A percentile compares a stretch with the other conserved stretches of the same genome.
Conservation (phyloP, 2,329 filamentous ascomycete species). For the Plectosphaerella plurivora region DNA sequence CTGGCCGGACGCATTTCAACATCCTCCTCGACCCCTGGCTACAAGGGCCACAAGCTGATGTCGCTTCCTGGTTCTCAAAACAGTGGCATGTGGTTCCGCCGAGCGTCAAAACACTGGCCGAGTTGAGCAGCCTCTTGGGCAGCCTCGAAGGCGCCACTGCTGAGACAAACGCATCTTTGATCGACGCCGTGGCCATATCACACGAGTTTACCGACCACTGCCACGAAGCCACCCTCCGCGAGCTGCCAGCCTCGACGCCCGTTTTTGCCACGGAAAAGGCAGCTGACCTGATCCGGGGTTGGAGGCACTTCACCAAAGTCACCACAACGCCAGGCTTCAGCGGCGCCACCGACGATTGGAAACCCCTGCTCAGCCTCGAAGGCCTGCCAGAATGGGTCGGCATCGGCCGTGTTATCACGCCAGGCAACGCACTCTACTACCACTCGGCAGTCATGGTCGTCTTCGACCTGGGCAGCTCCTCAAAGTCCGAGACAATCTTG, state of each 20-base stretch:
- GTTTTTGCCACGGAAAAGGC: slow-evolving; percentile 58
- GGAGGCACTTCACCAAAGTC: slow-evolving; percentile 56
- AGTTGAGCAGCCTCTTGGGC: slow-evolving; percentile 47
- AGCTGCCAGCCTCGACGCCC: slow-evolving; percentile 48
- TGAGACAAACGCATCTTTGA: slow-evolving; percentile 21
- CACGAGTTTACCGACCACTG: slow-evolving; percentile 70
- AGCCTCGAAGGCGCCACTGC: slow-evolving; percentile 36
- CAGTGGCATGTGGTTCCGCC: slow-evolving; percentile 57
- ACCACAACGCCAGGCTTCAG: slow-evolving; percentile 42
- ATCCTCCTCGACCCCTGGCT: slow-evolving; percentile 65
- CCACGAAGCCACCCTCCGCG: slow-evolving; percentile 54
- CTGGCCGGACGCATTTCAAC: slow-evolving; percentile 53
- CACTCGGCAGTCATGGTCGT: slow-evolving; percentile 58
- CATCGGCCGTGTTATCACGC: slow-evolving; percentile 51
- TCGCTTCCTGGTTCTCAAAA: slow-evolving; percentile 60
- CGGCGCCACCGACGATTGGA: slow-evolving; percentile 17
- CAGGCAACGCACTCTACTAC: slow-evolving; percentile 52
- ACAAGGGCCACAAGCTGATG: slow-evolving; percentile 56
- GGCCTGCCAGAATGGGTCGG: slow-evolving; percentile 56
- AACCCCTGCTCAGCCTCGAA: slow-evolving; percentile 9
- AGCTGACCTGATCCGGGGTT: slow-evolving; percentile 49
- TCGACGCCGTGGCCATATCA: slow-evolving; percentile 56
- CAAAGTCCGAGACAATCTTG: slow-evolving; percentile 16
- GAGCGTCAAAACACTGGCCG: slow-evolving; percentile 47
- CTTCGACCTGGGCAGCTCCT: slow-evolving; percentile 51